These are phyloP conservation scores for Tolypocladium tundrense DNA, from an alignment of 2,329 filamentous ascomycete species.

Conservation along the genomic window DNA sequence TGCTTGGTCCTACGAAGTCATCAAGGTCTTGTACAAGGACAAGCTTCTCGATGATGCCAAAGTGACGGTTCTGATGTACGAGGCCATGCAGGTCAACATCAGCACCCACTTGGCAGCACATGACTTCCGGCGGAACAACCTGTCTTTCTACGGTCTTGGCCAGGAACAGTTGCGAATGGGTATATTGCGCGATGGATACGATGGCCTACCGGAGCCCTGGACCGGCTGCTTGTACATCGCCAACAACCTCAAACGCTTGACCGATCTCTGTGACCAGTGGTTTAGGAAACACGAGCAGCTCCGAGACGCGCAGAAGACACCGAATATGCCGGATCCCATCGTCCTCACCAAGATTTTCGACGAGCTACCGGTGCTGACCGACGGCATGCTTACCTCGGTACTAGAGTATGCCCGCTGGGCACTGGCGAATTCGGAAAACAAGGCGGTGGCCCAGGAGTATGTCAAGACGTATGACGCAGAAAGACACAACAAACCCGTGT, in stretches of 20 bases:
- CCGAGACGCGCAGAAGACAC: constrained; percentile 18
- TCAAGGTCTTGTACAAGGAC: constrained; percentile 61
- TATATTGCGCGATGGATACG: constrained; percentile 53
- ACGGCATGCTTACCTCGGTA: constrained; percentile 44
- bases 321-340: constrained; percentile 24
- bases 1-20: constrained; percentile 67
- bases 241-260: constrained; percentile 50
- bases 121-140: constrained; percentile 61
- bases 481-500: constrained; percentile 40
- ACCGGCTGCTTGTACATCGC: constrained; percentile 59
- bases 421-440: constrained; percentile 31
- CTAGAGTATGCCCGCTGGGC: constrained; percentile 44
- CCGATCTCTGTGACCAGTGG: constrained; percentile 48
- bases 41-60: constrained; percentile 43
- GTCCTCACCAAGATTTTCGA: constrained; percentile 35
- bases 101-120: constrained; percentile 49
- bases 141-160: constrained; percentile 61
- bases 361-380: constrained; percentile 39
- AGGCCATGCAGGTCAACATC: constrained; percentile 57
- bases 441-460: constrained; percentile 33
- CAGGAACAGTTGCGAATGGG: constrained; percentile 56
- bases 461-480: constrained; percentile 37
- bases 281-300: constrained; percentile 33
- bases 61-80: constrained; percentile 47
- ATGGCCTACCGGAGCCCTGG: constrained; percentile 72